Conservation (phyloP, 805 yeast genomes). For the Wickerhamomyces strasburgensis region DNA sequence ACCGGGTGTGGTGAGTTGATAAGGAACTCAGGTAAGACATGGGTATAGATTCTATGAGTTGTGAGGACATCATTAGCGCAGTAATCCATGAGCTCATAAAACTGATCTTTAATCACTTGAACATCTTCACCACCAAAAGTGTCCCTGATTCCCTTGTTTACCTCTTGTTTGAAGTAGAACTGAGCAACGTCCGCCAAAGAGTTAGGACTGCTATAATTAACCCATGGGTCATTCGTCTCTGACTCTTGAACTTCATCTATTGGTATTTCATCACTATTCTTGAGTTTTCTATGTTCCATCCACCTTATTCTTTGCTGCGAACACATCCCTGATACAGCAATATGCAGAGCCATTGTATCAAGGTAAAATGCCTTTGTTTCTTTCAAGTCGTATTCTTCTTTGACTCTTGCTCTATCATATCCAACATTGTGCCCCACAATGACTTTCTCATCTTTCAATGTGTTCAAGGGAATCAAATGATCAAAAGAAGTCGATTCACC, state of each 20-base stretch:
- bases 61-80: constrained; percentile 82
- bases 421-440: constrained; percentile 89
- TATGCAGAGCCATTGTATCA: constrained; percentile 91
- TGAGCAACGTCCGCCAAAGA: constrained; percentile 75
- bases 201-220: constrained; percentile 68
- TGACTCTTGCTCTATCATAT: constrained; percentile 81
- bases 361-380: constrained; percentile 71
- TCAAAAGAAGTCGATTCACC: constrained; percentile 40
- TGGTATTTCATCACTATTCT: constrained; percentile 17
- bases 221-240: constrained; percentile 76
- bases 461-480: constrained; percentile 75
- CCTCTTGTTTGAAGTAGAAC: constrained; percentile 63
- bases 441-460: constrained; percentile 42
- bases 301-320: constrained; percentile 84
- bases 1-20: constrained; percentile 87
- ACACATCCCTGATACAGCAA: constrained; percentile 88
- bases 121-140: constrained; percentile 53
- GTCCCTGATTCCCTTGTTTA: constrained; percentile 68
- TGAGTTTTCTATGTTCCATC: constrained; percentile 47
- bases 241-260: constrained; percentile 21
- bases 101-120: constrained; percentile 46
- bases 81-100: constrained; percentile 62
- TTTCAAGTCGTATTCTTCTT: constrained; percentile 72
- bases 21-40: constrained; percentile 65
- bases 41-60: constrained; percentile 64